These are phyloP conservation scores for Erythrobasidium hasegawianum DNA, from an alignment of 1,284 basidiomycete species.

Conservation along the genomic window DNA sequence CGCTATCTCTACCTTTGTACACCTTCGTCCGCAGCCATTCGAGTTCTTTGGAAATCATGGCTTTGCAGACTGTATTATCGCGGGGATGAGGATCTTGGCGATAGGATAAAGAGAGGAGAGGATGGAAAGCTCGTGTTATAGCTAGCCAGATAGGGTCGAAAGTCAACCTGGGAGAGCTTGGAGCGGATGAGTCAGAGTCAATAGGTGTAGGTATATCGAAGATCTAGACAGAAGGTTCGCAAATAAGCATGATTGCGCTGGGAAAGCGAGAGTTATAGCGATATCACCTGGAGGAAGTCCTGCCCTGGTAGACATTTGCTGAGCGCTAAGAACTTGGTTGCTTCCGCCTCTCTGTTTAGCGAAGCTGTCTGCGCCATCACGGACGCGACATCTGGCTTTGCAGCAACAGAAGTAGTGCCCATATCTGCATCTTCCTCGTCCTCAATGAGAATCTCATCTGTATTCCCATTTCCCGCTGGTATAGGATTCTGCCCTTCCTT, in stretches of 20 bases:
- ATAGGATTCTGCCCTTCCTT: neutral
- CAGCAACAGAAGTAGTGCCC: no score
- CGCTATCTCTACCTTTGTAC: conserved; percentile 46
- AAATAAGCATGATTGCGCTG: no score
- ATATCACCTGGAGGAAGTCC: conserved; percentile 84
- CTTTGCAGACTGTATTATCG: conserved; percentile 54
- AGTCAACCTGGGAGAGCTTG: conserved; percentile 49
- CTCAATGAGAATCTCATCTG: conserved; percentile 66
- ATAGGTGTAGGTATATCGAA: conserved; percentile 62
- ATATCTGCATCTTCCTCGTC: conserved; percentile 56
- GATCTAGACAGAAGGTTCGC: no score
- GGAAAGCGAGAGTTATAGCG: no score
- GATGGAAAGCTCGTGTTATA: conserved; percentile 79
- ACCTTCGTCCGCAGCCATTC: conserved; percentile 63
- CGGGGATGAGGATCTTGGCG: conserved; percentile 61
- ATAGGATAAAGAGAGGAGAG: conserved; percentile 61
- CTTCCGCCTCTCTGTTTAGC: conserved; percentile 44
- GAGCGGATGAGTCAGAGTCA: no score
- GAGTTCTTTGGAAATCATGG: conserved; percentile 62
- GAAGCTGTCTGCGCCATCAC: conserved; percentile 14
- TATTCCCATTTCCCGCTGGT: conserved; percentile 52
- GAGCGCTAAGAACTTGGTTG: conserved; percentile 81
- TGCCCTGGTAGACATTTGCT: conserved; percentile 84
- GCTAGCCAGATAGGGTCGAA: conserved; percentile 93
- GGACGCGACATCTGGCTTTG: no score